phyloP scores from a whole-genome alignment of 495 filamentous ascomycete species.

The Aspergillus conjunctus region DNA sequence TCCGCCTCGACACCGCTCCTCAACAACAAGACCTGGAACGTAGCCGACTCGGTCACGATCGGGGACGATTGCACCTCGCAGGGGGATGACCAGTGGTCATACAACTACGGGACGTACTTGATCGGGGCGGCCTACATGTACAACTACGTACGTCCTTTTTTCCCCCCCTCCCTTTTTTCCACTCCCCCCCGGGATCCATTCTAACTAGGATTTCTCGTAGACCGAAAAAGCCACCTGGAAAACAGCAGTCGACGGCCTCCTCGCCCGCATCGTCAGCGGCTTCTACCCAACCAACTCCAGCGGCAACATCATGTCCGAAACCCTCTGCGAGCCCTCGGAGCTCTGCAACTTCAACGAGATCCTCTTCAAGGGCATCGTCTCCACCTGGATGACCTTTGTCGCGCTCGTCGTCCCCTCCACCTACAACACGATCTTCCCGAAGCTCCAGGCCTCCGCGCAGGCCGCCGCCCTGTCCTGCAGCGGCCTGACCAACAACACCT shows the following conservation, averaged over 20 bases:
- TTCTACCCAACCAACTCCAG: slow-evolving; percentile 60
- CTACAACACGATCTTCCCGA: slow-evolving; percentile 60
- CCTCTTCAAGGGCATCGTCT: slow-evolving; percentile 78
- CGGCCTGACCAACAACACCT: slow-evolving; percentile 63
- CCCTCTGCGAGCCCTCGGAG: slow-evolving; percentile 66
- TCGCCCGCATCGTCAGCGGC: slow-evolving; percentile 51
- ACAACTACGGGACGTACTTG: slow-evolving; percentile 69
- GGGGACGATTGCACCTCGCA: slow-evolving; percentile 54
- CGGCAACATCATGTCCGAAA: slow-evolving; percentile 62
- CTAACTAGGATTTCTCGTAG: slow-evolving; percentile 29
- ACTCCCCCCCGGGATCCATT: slow-evolving; percentile 1
- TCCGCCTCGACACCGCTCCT: slow-evolving; percentile 55
- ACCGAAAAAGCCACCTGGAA: slow-evolving; percentile 60
- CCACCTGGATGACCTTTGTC: slow-evolving; percentile 73
- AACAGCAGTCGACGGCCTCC: slow-evolving; percentile 55
- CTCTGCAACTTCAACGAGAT: slow-evolving; percentile 72
- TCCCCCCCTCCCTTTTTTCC: neutral
- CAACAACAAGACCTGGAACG: slow-evolving; percentile 53
- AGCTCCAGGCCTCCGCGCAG: slow-evolving; percentile 63
- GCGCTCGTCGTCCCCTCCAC: slow-evolving; percentile 67
- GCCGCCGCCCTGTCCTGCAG: slow-evolving; percentile 71
- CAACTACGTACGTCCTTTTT: slow-evolving; percentile 52
- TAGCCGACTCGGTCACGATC: slow-evolving; percentile 59
- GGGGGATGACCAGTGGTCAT: slow-evolving; percentile 65
- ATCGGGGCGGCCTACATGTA: slow-evolving; percentile 73